phyloP scores from a whole-genome alignment of 2,329 filamentous ascomycete species.

The Verruconis gallopava region DNA sequence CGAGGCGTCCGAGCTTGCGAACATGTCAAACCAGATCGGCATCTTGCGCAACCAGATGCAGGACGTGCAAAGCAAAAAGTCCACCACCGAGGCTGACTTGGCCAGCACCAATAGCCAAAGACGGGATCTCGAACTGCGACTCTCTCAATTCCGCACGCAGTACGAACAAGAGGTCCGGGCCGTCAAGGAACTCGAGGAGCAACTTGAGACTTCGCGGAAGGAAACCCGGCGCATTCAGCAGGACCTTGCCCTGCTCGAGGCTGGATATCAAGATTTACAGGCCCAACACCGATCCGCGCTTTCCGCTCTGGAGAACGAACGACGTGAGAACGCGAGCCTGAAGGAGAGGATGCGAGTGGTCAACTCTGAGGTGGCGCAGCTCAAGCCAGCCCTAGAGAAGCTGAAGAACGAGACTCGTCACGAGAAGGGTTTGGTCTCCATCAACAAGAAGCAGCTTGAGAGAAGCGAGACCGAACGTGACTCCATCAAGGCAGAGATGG shows the following conservation, averaged over 20 bases:
- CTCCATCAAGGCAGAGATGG: conserved; percentile 69
- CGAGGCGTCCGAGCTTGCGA: conserved; percentile 85
- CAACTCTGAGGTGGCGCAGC: conserved; percentile 68
- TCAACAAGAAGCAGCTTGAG: conserved; percentile 94
- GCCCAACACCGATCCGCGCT: conserved; percentile 67
- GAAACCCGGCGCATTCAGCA: conserved; percentile 76
- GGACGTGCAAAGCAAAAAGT: conserved; percentile 73
- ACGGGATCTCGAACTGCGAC: conserved; percentile 77
- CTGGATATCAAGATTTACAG: conserved; percentile 66
- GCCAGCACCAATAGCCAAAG: conserved; percentile 75
- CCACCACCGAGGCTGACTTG: conserved; percentile 66
- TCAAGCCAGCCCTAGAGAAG: conserved; percentile 89
- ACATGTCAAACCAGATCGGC: conserved; percentile 89
- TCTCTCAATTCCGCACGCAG: conserved; percentile 71
- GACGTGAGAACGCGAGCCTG: conserved; percentile 72
- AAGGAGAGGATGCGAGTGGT: conserved; percentile 78
- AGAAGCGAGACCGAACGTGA: conserved; percentile 84
- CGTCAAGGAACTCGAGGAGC: conserved; percentile 73
- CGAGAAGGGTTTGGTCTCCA: conserved; percentile 90
- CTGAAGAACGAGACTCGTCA: conserved; percentile 82
- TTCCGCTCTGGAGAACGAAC: conserved; percentile 66
- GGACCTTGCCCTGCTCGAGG: conserved; percentile 74
- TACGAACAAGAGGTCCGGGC: conserved; percentile 91
- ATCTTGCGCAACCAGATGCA: conserved; percentile 89
- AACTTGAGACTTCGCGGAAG: conserved; percentile 58